Percentiles rank a stretch among this genome's conserved stretches.
These are phyloP conservation scores for Murraya koenigii DNA, from an alignment of 345 rosid species.

Conservation along the genomic window DNA sequence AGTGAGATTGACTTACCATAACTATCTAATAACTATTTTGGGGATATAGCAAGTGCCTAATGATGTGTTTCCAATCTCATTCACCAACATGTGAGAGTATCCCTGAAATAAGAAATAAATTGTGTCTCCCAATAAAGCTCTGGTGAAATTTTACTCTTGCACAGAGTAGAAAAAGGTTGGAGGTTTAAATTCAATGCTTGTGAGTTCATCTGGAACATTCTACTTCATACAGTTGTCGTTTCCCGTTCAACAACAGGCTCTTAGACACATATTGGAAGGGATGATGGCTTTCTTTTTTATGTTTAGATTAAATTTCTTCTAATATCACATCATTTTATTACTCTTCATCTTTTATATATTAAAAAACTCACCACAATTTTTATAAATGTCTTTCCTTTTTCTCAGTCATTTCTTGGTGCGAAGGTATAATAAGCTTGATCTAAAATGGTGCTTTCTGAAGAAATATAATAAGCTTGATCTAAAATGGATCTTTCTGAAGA, in stretches of 20 bases:
- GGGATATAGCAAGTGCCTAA: neutral
- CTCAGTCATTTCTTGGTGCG: slow-evolving; percentile 25
- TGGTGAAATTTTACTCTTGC: neutral
- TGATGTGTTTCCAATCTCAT: neutral
- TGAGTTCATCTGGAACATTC: slow-evolving; percentile 2
- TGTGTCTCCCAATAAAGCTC: neutral
- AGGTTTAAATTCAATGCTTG: neutral
- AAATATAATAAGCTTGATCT: neutral
- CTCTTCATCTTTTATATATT: neutral
- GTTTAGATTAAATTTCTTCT: neutral
- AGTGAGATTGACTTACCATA: neutral
- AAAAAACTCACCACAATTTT: neutral
- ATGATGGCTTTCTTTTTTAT: neutral
- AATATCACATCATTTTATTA: neutral
- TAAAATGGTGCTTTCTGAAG: neutral
- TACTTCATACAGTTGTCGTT: neutral
- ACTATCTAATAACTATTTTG: neutral
- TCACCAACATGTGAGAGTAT: neutral
- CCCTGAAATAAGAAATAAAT: neutral
- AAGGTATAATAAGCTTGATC: slow-evolving; percentile 6
- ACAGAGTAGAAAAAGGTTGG: neutral
- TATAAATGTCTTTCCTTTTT: neutral
- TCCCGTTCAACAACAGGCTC: neutral
- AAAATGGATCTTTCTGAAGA: neutral
- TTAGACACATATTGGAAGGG: neutral